phyloP scores from a whole-genome alignment of 1,284 basidiomycete species.

The Boletellus deceptivus region DNA sequence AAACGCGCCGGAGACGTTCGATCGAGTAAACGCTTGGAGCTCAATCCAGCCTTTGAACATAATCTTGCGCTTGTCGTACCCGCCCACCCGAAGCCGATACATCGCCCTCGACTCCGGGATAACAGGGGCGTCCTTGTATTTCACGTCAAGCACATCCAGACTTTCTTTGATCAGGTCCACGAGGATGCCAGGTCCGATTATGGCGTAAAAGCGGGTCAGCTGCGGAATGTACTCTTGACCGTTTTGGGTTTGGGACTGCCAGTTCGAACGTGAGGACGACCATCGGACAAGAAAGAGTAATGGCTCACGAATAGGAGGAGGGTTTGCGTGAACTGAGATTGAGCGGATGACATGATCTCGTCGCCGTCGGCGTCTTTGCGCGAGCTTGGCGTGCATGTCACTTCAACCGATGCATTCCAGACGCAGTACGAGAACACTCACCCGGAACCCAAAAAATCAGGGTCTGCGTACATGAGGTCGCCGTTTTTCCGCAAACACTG shows the following conservation, averaged over 20 bases:
- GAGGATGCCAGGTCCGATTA: conserved; percentile 51
- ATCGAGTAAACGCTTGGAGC: conserved; percentile 54
- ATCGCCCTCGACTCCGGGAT: conserved; percentile 21
- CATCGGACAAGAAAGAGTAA: not conserved
- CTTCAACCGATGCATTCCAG: not conserved
- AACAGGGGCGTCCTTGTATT: conserved; percentile 44
- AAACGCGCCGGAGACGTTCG: conserved; percentile 52
- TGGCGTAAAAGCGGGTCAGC: conserved; percentile 75
- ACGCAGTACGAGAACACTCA: conserved; percentile 11
- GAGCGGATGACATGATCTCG: conserved; percentile 49
- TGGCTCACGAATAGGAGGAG: conserved; percentile 57
- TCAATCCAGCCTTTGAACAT: conserved; percentile 70
- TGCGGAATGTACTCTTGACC: conserved; percentile 66
- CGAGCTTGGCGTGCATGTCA: conserved; percentile 13
- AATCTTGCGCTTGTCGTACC: conserved; percentile 58
- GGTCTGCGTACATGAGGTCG: conserved; percentile 67
- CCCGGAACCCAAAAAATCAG: conserved; percentile 38
- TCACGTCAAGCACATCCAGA: conserved; percentile 48
- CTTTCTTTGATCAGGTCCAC: conserved; percentile 51
- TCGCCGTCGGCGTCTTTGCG: conserved; percentile 53
- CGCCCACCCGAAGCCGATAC: conserved; percentile 56
- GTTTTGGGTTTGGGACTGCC: conserved; percentile 71
- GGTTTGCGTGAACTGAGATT: conserved; percentile 61
- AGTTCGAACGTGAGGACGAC: not conserved
- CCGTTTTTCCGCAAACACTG: conserved; percentile 63